phyloP scores from a whole-genome alignment of 306 rosid species.

The Gillenia trifoliata region DNA sequence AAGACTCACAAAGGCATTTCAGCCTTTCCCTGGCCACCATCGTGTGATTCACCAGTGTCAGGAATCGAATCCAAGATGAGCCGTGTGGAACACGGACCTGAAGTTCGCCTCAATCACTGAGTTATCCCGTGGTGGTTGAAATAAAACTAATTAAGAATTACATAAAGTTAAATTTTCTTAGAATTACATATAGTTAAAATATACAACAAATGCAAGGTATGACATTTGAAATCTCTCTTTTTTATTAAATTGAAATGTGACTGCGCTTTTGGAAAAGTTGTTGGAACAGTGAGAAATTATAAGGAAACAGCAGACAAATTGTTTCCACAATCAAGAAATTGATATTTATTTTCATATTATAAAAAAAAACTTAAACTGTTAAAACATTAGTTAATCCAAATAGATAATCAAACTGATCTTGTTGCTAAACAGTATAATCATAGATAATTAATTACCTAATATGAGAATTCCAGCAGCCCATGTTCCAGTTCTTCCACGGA shows the following conservation, averaged over 20 bases:
- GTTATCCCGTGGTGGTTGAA: too few relatives aligned
- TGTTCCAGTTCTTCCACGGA: constrained; percentile 42
- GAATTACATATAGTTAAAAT: too few relatives aligned
- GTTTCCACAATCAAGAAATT: neutral
- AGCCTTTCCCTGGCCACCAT: too few relatives aligned
- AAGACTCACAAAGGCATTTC: too few relatives aligned
- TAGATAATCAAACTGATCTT: neutral
- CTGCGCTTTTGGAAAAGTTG: neutral
- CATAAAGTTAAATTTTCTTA: neutral
- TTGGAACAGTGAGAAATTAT: neutral
- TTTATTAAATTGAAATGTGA: neutral
- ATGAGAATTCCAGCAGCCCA: constrained; percentile 60
- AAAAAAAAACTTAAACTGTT: neutral
- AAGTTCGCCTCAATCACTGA: too few relatives aligned
- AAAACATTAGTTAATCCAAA: neutral
- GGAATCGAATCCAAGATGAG: too few relatives aligned
- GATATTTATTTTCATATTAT: neutral
- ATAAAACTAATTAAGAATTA: neutral
- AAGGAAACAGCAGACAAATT: neutral
- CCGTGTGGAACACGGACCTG: too few relatives aligned
- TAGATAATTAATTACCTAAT: constrained; percentile 32
- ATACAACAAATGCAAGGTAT: too few relatives aligned
- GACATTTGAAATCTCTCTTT: too few relatives aligned
- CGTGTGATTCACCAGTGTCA: too few relatives aligned
- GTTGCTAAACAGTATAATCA: neutral